Base-by-base conservation (phyloP, 1,139 yeast genomes). In the Zygosaccharomyces pseudobailii region DNA sequence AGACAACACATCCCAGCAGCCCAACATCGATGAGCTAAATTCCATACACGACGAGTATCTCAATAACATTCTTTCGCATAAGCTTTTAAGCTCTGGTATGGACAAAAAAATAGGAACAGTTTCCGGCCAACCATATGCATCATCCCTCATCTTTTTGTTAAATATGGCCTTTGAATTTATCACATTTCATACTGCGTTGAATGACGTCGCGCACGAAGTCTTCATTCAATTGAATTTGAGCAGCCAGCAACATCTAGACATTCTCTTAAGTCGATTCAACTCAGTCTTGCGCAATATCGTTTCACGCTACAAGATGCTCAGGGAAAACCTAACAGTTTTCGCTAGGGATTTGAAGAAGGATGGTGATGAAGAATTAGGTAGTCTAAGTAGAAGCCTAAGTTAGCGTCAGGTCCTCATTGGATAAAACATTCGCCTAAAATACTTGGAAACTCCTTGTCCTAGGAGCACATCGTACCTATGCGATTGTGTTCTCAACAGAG, bases 401-500 rank as follows among this genome's bases (percentile, higher is more conserved):
- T 58, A 30, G 8, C 21, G 24, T 53, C 46, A 71, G 7, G 72
- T 73, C 46, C 68, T 68, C 46, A 71, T 68, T 1, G 75, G 76
- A 46, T 72, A 70, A 22, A 67, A 53, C 62, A 65, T 61, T 44
- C 78, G 63, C 24, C 60, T 45, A 3, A 67, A 24, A 43, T 65
- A 71, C 9, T 56, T 54, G 20, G 40, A 54, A 21, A 57, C 9
- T 3, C 61, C 59, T 5, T 52, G 49, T 7, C 56, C 54, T 20
- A 71, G 51, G 20, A 70, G 49, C 33, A 19, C 45, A 46, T 40
- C 50, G 52, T n/a, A 49, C 51, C 19, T 49, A 51, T 36, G 53
- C 46, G 3, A 40, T 43, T 24, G 48, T 43, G 10, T 33, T 39
- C 13, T 43, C 30, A 8, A 42, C 50, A 36, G 9, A 24, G 27